These are phyloP conservation scores for Tarenaya hassleriana DNA, from an alignment of 345 rosid species.

Conservation along the genomic window DNA sequence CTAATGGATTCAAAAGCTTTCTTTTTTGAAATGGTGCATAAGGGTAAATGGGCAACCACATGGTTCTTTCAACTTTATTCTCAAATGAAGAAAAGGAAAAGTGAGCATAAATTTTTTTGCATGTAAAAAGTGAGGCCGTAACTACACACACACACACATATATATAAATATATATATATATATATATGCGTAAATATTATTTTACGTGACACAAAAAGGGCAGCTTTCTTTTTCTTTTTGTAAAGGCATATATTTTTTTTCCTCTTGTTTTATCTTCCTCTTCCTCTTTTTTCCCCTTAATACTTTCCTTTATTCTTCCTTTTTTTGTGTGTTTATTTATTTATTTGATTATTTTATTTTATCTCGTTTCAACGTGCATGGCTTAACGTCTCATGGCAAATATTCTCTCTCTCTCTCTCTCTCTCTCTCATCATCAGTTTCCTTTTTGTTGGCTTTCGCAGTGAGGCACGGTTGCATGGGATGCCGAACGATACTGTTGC, in stretches of 20 bases:
- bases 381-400: conserved; percentile 41
- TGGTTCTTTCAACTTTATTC: too few relatives aligned
- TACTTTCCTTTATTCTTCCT: conserved; percentile 31
- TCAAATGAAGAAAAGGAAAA: too few relatives aligned
- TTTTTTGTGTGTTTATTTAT: conserved; percentile 40
- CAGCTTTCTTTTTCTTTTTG: conserved; percentile 22
- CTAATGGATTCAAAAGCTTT: too few relatives aligned
- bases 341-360: conserved; percentile 17
- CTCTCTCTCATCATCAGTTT: conserved; percentile 32
- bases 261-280: conserved; percentile 22
- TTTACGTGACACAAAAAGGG: conserved; percentile 22
- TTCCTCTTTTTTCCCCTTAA: conserved; percentile 22
- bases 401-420: conserved; percentile 39
- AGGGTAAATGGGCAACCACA: too few relatives aligned
- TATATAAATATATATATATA: too few relatives aligned
- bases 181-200: too few relatives aligned
- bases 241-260: too few relatives aligned
- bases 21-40: too few relatives aligned
- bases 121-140: too few relatives aligned
- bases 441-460: conserved; percentile 45
- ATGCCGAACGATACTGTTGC: conserved; percentile 51
- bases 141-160: too few relatives aligned
- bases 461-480: conserved; percentile 94
- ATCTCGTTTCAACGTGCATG: conserved; percentile 33
- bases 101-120: too few relatives aligned